Evolutionary conservation across 1,284 basidiomycete genomes (phyloP), one percentile per base, ranked within the genome.

Genomic region (Trichosporon inkin): DNA sequence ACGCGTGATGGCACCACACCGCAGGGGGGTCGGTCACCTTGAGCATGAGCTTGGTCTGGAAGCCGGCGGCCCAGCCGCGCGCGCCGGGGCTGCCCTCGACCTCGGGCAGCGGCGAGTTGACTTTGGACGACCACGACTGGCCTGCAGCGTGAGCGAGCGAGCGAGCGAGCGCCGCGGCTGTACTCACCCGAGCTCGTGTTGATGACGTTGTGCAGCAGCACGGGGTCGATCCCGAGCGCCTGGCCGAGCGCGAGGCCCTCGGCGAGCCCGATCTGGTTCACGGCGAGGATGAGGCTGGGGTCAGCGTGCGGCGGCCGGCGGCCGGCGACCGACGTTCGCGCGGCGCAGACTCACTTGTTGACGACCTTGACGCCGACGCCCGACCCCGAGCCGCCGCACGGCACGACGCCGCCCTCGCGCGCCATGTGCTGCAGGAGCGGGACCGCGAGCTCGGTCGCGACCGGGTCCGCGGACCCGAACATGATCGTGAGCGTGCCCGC

Each of bases 211-310:
- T 74, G 69, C 16, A 77, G 60, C 19, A 77, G 58, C 3, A 58
- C 7, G 2, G 71, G 69, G 62, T 75, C 72, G 19, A 76, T 71
- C 8, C 66, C 70, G 17, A 77, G 67, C 10, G 71, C 67, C 20
- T 64, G 61, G 22, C 73, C 75, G 44, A 77, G 58, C 6, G 72
- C 68, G 8, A 76, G 57, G 4, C 74, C 76, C 61, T 78, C 76
- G 2, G 73, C 69, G 10, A 78, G 63, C 10, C 66, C 76, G 44
- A 78, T 75, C 64, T 78, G 76, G 58, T 78, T 78, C 52, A 75
- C 70, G 19, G 74, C 72, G 10, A 77, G 62, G 16, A 78, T 71
- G 40, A 77, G 61, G 61, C 76, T 78, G 60, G 1, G 0, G 20
- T 41, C 8, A 38, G 40, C 5, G 38, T 39, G n/a, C n/a, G n/a